Percentiles rank a stretch among this genome's conserved stretches.
These are phyloP conservation scores for Cryptosporidium felis DNA, from an alignment of 169 alveolate species.

Conservation along the genomic window DNA sequence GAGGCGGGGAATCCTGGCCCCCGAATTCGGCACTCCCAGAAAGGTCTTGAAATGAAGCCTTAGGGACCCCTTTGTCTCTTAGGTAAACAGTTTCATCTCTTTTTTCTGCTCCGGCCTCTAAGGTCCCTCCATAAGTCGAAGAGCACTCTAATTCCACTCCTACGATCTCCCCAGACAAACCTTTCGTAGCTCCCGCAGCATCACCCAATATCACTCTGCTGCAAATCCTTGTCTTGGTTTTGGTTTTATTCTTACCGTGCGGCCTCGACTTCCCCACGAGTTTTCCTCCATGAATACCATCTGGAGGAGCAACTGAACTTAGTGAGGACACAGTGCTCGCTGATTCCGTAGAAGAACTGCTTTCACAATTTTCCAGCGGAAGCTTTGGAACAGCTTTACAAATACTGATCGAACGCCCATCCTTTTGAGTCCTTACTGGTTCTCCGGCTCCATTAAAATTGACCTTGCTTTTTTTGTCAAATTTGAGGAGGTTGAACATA, in stretches of 20 bases:
- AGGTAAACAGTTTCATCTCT: background rate
- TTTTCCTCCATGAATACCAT: too few relatives aligned
- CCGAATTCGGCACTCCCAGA: background rate
- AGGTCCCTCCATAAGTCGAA: background rate
- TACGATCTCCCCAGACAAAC: background rate
- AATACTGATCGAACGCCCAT: background rate
- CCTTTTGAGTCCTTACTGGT: background rate
- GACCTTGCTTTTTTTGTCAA: background rate
- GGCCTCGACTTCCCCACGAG: background rate
- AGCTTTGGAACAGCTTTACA: background rate
- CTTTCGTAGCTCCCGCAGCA: background rate
- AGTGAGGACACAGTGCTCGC: too few relatives aligned
- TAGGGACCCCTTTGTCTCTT: background rate
- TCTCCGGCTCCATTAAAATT: background rate
- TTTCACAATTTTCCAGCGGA: background rate
- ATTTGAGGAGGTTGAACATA: background rate
- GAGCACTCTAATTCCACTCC: background rate
- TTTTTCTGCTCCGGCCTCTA: background rate
- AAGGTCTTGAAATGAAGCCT: background rate
- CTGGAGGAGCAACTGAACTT: background rate
- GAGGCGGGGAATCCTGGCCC: too few relatives aligned
- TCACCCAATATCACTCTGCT: constrained; percentile 5
- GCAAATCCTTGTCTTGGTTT: background rate
- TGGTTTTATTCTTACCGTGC: background rate
- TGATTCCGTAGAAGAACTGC: background rate